Percentiles rank a stretch among this genome's conserved stretches.
Conservation (phyloP, 257 asterid species). For the Primulina eburnea region DNA sequence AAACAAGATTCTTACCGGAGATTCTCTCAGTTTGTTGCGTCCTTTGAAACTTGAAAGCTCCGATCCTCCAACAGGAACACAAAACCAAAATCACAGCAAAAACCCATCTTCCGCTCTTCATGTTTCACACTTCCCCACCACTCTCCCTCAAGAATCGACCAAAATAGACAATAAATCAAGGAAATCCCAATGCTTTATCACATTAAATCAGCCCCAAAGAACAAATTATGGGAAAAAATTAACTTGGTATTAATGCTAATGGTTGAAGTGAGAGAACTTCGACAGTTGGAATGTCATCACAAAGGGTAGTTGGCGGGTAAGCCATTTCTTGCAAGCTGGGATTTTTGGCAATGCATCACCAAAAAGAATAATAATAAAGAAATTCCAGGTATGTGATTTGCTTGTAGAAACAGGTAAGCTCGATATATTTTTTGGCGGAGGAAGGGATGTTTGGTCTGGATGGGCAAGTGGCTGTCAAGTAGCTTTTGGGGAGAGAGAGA, state of each 20-base stretch:
- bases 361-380: slow-evolving; percentile 13
- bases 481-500: no score
- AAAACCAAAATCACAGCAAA: slow-evolving; percentile 24
- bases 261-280: slow-evolving; percentile 29
- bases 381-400: not conserved
- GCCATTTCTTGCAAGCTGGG: slow-evolving; percentile 42
- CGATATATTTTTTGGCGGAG: not conserved
- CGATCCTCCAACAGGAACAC: slow-evolving; percentile 26
- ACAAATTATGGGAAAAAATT: slow-evolving; percentile 4
- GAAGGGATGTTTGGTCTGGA: not conserved
- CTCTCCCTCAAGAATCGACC: not conserved
- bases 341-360: slow-evolving; percentile 21
- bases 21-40: slow-evolving; percentile 43
- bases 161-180: slow-evolving; percentile 12
- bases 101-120: slow-evolving; percentile 30
- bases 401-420: slow-evolving; percentile 5
- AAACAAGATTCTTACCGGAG: slow-evolving; percentile 32
- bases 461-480: not conserved
- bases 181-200: slow-evolving; percentile 21
- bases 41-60: slow-evolving; percentile 35
- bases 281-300: slow-evolving; percentile 52
- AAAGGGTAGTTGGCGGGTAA: slow-evolving; percentile 44
- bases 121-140: slow-evolving; percentile 10
- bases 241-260: slow-evolving; percentile 14
- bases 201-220: slow-evolving; percentile 18